phyloP scores from a whole-genome alignment of 345 rosid species.

The Salix koriyanagi region DNA sequence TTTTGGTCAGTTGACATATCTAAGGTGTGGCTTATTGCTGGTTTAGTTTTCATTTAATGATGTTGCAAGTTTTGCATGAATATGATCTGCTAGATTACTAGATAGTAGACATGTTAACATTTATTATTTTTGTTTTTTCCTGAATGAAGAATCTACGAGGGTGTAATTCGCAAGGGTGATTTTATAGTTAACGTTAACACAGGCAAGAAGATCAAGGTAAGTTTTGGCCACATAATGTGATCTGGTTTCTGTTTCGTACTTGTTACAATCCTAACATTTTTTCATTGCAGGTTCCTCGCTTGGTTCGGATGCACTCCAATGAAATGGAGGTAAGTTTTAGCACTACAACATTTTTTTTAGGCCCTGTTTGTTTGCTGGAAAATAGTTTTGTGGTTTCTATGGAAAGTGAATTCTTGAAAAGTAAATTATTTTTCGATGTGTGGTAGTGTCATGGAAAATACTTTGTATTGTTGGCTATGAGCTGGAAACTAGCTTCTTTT shows the following conservation, averaged over 20 bases:
- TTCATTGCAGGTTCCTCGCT: constrained; percentile 68
- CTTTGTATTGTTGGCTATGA: no score
- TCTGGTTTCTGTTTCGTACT: not conserved
- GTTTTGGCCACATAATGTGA: constrained; percentile 6
- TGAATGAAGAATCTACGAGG: constrained; percentile 77
- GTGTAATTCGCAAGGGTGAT: constrained; percentile 91
- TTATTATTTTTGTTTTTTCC: not conserved
- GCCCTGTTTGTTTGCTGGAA: not conserved
- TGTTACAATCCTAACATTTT: constrained; percentile 18
- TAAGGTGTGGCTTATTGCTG: constrained; percentile 43
- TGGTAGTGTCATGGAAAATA: no score
- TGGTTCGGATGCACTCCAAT: constrained; percentile 94
- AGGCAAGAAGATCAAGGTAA: constrained; percentile 90
- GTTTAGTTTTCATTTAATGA: not conserved
- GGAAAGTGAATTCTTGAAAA: not conserved
- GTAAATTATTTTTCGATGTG: no score
- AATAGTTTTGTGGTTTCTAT: not conserved
- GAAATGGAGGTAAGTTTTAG: constrained; percentile 90
- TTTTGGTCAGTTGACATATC: constrained; percentile 87
- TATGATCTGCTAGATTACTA: not conserved
- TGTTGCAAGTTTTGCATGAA: not conserved
- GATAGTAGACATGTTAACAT: not conserved
- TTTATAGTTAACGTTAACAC: constrained; percentile 82
- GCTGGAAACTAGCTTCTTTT: no score
- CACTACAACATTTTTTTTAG: not conserved